Evolutionary conservation across 176 grass and related monocot genomes (phyloP).

Genomic region (Carex pumila): DNA sequence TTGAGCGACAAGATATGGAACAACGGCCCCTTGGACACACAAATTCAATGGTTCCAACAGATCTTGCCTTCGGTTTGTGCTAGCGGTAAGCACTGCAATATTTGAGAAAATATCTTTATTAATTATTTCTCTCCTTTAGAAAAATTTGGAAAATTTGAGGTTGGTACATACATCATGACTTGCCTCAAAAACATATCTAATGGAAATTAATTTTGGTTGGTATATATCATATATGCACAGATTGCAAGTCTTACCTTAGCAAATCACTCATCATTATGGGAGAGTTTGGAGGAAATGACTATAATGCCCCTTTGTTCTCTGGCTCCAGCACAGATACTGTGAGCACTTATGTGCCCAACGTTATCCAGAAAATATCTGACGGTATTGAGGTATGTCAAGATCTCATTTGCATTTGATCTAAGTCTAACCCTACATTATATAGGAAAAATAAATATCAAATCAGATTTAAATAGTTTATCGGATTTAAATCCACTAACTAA

Average conservation of each 20-base stretch:
- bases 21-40: conserved; percentile 46
- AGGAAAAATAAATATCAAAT: no score
- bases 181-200: neutral
- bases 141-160: neutral
- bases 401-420: neutral
- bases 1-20: conserved; percentile 54
- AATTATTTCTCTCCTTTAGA: neutral
- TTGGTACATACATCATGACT: neutral
- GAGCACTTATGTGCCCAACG: conserved; percentile 36
- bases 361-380: conserved; percentile 40
- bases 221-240: conserved; percentile 3
- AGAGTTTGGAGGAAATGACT: conserved; percentile 83
- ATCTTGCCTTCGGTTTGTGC: conserved; percentile 64
- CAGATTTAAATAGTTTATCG: no score
- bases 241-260: conserved; percentile 48
- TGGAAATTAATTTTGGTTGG: neutral
- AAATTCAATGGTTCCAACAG: conserved; percentile 73
- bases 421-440: neutral
- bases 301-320: conserved; percentile 58
- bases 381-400: conserved; percentile 45
- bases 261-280: conserved; percentile 51
- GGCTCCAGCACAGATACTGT: conserved; percentile 39
- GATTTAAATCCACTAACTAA: no score
- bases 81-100: conserved; percentile 13
- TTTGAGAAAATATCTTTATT: no score